phyloP scores from a whole-genome alignment of 2,329 filamentous ascomycete genomes.

The Xylaria multiplex region DNA sequence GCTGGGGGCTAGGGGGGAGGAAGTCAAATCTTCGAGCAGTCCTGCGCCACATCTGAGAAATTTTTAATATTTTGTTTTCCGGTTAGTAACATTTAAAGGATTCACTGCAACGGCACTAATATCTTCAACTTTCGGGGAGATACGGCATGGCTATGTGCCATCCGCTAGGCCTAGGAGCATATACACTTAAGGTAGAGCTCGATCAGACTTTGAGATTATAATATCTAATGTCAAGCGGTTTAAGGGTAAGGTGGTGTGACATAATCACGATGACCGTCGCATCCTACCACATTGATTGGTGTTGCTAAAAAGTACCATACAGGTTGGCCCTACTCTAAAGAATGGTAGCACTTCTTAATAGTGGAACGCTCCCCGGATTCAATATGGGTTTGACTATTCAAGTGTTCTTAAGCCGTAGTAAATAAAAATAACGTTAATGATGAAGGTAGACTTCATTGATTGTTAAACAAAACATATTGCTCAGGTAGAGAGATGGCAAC shows the following conservation, averaged over 20 bases:
- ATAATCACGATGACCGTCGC: conserved; percentile 7
- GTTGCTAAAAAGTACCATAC: conserved; percentile 22
- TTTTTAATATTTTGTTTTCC: neutral
- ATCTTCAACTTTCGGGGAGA: neutral
- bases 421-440: neutral
- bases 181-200: neutral
- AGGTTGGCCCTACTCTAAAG: neutral
- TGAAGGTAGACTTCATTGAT: neutral
- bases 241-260: neutral
- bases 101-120: conserved; percentile 1
- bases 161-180: neutral
- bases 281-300: conserved; percentile 3
- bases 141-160: neutral
- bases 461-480: neutral
- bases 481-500: neutral
- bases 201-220: neutral
- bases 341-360: neutral
- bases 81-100: conserved; percentile 9
- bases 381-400: neutral
- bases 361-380: conserved; percentile 6
- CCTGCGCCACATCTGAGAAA: neutral
- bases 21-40: conserved; percentile 5
- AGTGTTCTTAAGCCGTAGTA: neutral
- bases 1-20: neutral
- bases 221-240: neutral